Evolutionary conservation across 1,284 basidiomycete genomes (phyloP).

Genomic region (Gymnopus androsaceus): DNA sequence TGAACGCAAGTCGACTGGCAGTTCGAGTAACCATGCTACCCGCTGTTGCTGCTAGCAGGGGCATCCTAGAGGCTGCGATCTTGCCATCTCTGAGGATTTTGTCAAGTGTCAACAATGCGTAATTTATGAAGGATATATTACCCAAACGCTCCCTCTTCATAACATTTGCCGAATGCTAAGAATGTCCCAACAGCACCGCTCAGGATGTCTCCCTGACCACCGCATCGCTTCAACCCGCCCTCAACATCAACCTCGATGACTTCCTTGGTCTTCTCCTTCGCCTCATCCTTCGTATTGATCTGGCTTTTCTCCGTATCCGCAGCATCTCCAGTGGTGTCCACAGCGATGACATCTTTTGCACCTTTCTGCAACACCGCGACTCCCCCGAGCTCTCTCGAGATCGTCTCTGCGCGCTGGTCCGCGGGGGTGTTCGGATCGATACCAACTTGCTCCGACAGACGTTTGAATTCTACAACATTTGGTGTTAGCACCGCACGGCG

Average conservation of each 20-base stretch:
- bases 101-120: slow-evolving; percentile 11
- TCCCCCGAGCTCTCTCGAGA: slow-evolving; percentile 80
- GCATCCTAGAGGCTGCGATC: slow-evolving; percentile 64
- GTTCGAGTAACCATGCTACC: slow-evolving; percentile 88
- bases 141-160: slow-evolving; percentile 80
- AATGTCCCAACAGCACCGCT: slow-evolving; percentile 87
- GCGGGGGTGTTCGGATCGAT: slow-evolving; percentile 51
- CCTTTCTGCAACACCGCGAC: slow-evolving; percentile 95
- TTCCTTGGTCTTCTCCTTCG: slow-evolving; percentile 50
- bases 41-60: slow-evolving; percentile 85
- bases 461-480: slow-evolving; percentile 91
- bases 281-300: slow-evolving; percentile 38
- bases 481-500: slow-evolving; percentile 85
- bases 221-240: slow-evolving; percentile 90
- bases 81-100: slow-evolving; percentile 42
- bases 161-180: slow-evolving; percentile 93
- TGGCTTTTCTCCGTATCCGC: slow-evolving; percentile 45
- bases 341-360: slow-evolving; percentile 65
- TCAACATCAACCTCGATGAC: slow-evolving; percentile 66
- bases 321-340: slow-evolving; percentile 59
- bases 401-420: slow-evolving; percentile 53
- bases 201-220: slow-evolving; percentile 94
- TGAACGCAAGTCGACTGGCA: slow-evolving; percentile 77
- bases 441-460: slow-evolving; percentile 76
- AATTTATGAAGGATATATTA: slow-evolving; percentile 32